phyloP scores from a whole-genome alignment of 225 moss, liverwort and hornwort species.

The Polytrichum commune region DNA sequence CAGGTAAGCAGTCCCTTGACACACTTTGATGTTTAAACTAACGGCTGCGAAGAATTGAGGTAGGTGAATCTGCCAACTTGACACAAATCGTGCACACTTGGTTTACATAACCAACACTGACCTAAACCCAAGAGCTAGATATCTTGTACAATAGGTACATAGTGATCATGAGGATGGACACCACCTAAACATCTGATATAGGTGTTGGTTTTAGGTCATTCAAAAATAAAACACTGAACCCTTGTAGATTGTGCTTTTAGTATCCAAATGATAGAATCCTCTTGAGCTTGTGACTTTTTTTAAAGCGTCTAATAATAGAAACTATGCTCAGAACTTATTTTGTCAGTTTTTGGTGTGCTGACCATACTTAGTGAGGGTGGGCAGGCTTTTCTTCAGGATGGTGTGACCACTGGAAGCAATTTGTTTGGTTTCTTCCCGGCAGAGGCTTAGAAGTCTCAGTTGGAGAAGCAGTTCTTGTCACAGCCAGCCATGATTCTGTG shows the following conservation, averaged over 20 bases:
- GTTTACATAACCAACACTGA: neutral
- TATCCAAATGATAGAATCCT: neutral
- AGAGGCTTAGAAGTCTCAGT: constrained; percentile 39
- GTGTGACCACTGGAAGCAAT: constrained; percentile 96
- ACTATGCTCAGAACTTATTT: no score
- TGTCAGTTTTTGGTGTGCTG: neutral
- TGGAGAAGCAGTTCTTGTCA: constrained; percentile 41
- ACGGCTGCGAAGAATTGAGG: neutral
- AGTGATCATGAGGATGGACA: no score
- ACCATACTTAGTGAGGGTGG: neutral
- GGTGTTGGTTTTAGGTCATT: no score
- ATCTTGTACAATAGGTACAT: no score
- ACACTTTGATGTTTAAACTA: neutral
- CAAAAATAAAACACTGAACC: no score
- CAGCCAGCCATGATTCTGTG: constrained; percentile 58
- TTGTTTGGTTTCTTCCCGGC: constrained; percentile 71
- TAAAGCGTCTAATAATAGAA: neutral
- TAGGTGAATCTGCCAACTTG: neutral
- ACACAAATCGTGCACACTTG: neutral
- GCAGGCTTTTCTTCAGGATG: constrained; percentile 32
- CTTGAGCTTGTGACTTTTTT: constrained; percentile 1
- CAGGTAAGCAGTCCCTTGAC: constrained; percentile 1
- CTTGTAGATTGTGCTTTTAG: no score
- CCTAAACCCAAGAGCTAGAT: no score
- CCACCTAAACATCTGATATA: no score